These are phyloP conservation scores for Marchantia polymorpha DNA, from an alignment of 225 moss, liverwort and hornwort genomes.

Conservation along the genomic window DNA sequence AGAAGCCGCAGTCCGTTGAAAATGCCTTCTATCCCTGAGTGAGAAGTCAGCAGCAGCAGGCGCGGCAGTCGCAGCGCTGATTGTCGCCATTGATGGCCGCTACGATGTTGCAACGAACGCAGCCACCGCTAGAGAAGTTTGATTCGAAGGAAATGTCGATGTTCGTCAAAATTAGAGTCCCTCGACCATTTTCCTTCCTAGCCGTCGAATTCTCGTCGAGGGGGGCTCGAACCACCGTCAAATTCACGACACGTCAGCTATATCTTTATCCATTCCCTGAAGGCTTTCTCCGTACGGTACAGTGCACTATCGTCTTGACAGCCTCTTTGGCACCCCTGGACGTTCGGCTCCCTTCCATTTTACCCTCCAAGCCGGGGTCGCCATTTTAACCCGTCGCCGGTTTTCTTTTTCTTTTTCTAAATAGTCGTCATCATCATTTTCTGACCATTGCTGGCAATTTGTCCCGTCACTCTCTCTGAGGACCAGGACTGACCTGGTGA, in stretches of 20 bases:
- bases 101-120: neutral
- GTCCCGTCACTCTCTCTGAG: too few species aligned
- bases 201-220: neutral
- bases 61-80: neutral
- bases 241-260: slow-evolving; percentile 11
- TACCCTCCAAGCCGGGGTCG: too few species aligned
- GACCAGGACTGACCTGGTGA: too few species aligned
- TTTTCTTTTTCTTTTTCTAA: too few species aligned
- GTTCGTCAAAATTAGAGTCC: too few species aligned
- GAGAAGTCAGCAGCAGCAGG: neutral
- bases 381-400: too few species aligned
- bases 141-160: neutral
- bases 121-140: neutral
- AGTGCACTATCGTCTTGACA: too few species aligned
- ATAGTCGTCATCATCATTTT: too few species aligned
- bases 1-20: neutral
- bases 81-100: neutral
- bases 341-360: too few species aligned
- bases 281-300: too few species aligned
- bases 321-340: too few species aligned
- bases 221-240: neutral
- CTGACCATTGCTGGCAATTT: too few species aligned
- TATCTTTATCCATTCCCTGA: slow-evolving; percentile 1
- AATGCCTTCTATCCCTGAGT: neutral
- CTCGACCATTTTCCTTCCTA: neutral